phyloP scores from a whole-genome alignment of 176 grass and related monocot species.

The Oryza glaberrima region DNA sequence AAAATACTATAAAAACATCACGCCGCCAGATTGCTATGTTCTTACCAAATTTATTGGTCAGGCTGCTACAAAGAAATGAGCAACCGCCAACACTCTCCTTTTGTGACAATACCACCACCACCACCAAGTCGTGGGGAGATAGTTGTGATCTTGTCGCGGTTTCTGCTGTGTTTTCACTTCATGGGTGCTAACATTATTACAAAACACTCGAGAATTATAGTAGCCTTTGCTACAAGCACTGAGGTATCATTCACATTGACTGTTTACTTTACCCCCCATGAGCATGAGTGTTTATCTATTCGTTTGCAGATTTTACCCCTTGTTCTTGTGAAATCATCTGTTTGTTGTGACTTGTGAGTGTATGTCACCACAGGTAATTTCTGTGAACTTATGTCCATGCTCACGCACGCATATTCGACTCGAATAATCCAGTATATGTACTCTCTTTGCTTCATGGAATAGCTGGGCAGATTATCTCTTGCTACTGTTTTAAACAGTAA shows the following conservation, averaged over 20 bases:
- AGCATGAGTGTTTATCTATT: slow-evolving; percentile 36
- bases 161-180: slow-evolving; percentile 40
- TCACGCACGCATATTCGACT: too few species aligned
- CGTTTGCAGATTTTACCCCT: background rate
- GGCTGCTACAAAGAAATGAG: slow-evolving; percentile 71
- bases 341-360: background rate
- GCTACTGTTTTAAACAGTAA: too few species aligned
- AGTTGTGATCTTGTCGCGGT: slow-evolving; percentile 29
- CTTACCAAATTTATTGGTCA: slow-evolving; percentile 70
- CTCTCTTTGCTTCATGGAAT: too few species aligned
- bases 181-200: slow-evolving; percentile 30
- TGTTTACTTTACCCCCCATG: slow-evolving; percentile 6
- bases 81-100: slow-evolving; percentile 15
- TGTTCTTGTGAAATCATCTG: background rate
- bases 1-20: slow-evolving; percentile 95
- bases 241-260: slow-evolving; percentile 43
- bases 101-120: background rate
- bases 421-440: too few species aligned
- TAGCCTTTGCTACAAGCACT: slow-evolving; percentile 27
- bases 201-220: slow-evolving; percentile 6
- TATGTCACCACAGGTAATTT: background rate
- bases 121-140: slow-evolving; percentile 14
- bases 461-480: too few species aligned
- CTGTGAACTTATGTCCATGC: too few species aligned
- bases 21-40: slow-evolving; percentile 91